phyloP scores from a whole-genome alignment of 768 basidiomycete species.

The Russula virescens region DNA sequence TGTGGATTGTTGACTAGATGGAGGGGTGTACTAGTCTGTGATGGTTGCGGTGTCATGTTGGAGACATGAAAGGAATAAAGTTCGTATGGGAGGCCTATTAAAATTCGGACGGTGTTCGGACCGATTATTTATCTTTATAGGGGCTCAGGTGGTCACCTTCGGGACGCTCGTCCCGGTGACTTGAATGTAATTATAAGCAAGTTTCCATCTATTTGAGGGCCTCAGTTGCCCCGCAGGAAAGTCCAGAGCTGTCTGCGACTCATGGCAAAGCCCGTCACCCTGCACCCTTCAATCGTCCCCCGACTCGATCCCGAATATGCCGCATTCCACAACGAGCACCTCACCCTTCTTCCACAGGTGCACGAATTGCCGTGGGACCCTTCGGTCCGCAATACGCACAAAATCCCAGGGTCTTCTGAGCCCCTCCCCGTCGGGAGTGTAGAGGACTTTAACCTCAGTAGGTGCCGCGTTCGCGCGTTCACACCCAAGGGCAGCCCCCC shows the following conservation, averaged over 20 bases:
- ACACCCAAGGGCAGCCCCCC: conserved; percentile 52
- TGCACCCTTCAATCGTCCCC: conserved; percentile 55
- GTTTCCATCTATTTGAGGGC: conserved; percentile 9
- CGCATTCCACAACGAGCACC: conserved; percentile 49
- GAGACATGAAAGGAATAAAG: background rate
- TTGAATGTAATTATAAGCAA: background rate
- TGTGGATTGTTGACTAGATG: conserved; percentile 36
- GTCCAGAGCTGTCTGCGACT: background rate
- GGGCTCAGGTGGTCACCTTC: too few species aligned
- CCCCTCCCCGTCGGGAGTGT: conserved; percentile 52
- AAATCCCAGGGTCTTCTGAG: conserved; percentile 51
- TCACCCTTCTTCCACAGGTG: conserved; percentile 43
- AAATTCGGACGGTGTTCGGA: too few species aligned
- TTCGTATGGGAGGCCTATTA: too few species aligned
- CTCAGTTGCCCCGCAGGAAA: conserved; percentile 1
- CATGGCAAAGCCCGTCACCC: conserved; percentile 38
- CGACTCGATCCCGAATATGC: conserved; percentile 64
- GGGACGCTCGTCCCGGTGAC: background rate
- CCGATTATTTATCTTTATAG: conserved; percentile 3
- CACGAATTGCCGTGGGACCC: conserved; percentile 62
- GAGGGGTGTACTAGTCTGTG: conserved; percentile 46
- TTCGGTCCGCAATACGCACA: conserved; percentile 43
- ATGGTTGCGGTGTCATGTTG: background rate
- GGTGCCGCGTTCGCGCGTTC: conserved; percentile 56
- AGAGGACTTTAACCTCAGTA: conserved; percentile 46